Evolutionary conservation across 2,329 filamentous ascomycete genomes (phyloP).

Genomic region (Dactylellina parvicollis): DNA sequence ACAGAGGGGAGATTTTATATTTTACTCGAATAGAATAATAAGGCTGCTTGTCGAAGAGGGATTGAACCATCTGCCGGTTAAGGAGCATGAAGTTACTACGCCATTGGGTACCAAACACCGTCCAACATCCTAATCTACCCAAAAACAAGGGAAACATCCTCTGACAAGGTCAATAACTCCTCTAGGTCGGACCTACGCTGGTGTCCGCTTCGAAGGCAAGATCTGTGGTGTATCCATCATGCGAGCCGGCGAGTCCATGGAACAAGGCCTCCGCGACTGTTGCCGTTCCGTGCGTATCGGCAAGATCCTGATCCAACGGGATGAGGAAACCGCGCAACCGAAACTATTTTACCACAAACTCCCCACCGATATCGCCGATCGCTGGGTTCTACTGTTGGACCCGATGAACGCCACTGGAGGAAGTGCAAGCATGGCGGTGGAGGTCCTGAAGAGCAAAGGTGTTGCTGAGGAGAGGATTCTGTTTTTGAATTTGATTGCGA

Average conservation of each 20-base stretch:
- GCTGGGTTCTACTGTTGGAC: conserved; percentile 93
- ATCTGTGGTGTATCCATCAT: conserved; percentile 99
- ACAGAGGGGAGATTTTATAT: conserved; percentile 94
- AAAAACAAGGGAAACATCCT: background rate
- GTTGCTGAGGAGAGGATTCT: conserved; percentile 95
- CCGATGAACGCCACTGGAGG: conserved; percentile 99
- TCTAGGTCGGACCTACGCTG: conserved; percentile 70
- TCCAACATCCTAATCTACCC: background rate
- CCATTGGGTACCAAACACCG: conserved; percentile 72
- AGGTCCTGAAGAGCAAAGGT: conserved; percentile 86
- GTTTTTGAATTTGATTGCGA: conserved; percentile 97
- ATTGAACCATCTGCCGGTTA: conserved; percentile 91
- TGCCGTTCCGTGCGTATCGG: conserved; percentile 97
- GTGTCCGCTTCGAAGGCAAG: conserved; percentile 95
- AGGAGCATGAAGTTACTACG: conserved; percentile 87
- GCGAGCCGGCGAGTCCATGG: conserved; percentile 98
- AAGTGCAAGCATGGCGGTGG: conserved; percentile 95
- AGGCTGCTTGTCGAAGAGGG: conserved; percentile 96
- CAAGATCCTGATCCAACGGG: conserved; percentile 96
- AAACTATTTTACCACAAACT: conserved; percentile 98
- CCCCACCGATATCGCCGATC: conserved; percentile 86
- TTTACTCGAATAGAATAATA: conserved; percentile 98
- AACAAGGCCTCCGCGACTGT: conserved; percentile 94
- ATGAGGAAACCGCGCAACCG: conserved; percentile 91
- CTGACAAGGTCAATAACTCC: background rate